Conservation (phyloP, 208 protist genomes). For the Acanthamoeba castellanii region DNA sequence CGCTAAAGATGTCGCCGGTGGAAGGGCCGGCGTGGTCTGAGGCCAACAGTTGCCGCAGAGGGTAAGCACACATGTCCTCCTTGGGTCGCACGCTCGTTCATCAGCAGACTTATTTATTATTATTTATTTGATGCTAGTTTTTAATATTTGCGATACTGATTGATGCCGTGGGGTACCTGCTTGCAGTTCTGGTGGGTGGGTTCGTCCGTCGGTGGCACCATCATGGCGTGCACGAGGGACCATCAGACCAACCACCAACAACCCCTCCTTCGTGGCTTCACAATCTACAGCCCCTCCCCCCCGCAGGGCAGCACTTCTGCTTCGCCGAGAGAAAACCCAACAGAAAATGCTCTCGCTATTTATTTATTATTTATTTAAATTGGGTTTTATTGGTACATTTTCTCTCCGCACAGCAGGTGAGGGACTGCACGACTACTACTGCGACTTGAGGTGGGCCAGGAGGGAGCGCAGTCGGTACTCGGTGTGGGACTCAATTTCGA, state of each 20-base stretch:
- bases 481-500: background rate
- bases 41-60: no score
- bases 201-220: background rate
- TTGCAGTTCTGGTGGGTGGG: background rate
- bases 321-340: background rate
- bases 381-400: no score
- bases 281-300: background rate
- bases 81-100: no score
- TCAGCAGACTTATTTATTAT: no score
- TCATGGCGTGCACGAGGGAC: background rate
- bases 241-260: background rate
- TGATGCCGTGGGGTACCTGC: no score
- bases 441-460: background rate
- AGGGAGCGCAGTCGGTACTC: slow-evolving; percentile 12
- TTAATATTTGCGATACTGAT: no score
- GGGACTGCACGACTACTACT: background rate
- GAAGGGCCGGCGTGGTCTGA: no score
- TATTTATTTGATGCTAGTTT: no score
- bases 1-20: background rate
- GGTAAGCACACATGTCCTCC: background rate
- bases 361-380: no score
- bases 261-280: background rate
- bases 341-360: background rate
- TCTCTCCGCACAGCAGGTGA: no score
- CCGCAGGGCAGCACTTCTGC: no score